Conservation (phyloP, 23 red algal genomes). For the Agarophyton chilense region DNA sequence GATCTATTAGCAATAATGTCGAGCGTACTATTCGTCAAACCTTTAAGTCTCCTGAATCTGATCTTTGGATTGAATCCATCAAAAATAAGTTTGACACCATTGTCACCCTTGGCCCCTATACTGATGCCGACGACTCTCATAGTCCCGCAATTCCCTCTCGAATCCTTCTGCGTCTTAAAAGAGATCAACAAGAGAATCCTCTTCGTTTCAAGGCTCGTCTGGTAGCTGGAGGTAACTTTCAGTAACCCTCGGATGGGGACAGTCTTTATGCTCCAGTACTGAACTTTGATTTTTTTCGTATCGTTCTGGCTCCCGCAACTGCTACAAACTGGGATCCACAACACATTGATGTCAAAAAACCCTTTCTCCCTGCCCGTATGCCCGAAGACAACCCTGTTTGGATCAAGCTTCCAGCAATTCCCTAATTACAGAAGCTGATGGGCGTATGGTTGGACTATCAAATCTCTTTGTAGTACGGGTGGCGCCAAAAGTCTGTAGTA, state of each 20-base stretch:
- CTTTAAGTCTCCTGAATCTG: no score
- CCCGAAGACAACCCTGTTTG: slow-evolving; percentile 17
- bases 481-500: background rate
- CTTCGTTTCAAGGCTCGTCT: background rate
- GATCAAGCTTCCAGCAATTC: background rate
- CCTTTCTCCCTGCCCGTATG: background rate
- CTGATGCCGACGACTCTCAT: no score
- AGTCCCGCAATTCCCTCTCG: background rate
- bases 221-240: slow-evolving; percentile 20
- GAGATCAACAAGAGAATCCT: background rate
- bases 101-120: background rate
- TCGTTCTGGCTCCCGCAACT: background rate
- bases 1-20: no score
- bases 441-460: background rate
- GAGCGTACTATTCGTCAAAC: no score
- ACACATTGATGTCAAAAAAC: background rate
- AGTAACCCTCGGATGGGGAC: background rate
- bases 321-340: background rate
- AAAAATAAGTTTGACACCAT: no score
- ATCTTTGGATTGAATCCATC: no score
- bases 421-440: background rate
- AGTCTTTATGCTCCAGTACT: slow-evolving; percentile 24
- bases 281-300: background rate
- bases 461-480: background rate
- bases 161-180: background rate